These are phyloP conservation scores for Gentiana macrophylla DNA, from an alignment of 257 asterid species.

Conservation along the genomic window DNA sequence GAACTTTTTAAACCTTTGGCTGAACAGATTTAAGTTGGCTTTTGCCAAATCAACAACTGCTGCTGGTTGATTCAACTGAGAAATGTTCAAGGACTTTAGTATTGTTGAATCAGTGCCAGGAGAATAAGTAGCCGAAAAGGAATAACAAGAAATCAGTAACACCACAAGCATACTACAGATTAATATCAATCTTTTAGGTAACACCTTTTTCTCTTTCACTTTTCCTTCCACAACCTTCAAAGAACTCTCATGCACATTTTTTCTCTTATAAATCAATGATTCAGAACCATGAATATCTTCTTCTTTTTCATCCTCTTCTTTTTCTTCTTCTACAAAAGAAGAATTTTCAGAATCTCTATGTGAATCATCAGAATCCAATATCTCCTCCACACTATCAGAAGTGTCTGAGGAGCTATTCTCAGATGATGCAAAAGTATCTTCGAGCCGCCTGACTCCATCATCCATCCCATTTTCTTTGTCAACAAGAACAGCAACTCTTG, in stretches of 20 bases:
- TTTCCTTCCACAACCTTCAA: slow-evolving; percentile 21
- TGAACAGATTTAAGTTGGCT: slow-evolving; percentile 23
- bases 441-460: slow-evolving; percentile 21
- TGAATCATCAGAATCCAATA: slow-evolving; percentile 27
- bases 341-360: slow-evolving; percentile 19
- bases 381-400: slow-evolving; percentile 23
- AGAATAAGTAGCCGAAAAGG: slow-evolving; percentile 22
- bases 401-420: slow-evolving; percentile 32
- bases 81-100: slow-evolving; percentile 19
- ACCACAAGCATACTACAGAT: slow-evolving; percentile 27
- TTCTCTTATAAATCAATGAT: neutral
- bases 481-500: slow-evolving; percentile 41
- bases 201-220: slow-evolving; percentile 21
- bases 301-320: slow-evolving; percentile 7
- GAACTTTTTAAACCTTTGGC: slow-evolving; percentile 22
- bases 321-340: slow-evolving; percentile 16
- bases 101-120: slow-evolving; percentile 25
- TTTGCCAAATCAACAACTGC: slow-evolving; percentile 19
- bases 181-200: slow-evolving; percentile 18
- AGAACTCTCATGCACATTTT: neutral
- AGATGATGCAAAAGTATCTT: slow-evolving; percentile 32
- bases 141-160: slow-evolving; percentile 27
- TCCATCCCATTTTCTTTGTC: slow-evolving; percentile 29
- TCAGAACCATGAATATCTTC: slow-evolving; percentile 16
- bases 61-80: slow-evolving; percentile 24